Conservation (phyloP, 1,284 basidiomycete genomes). For the Ganoderma meredithae region DNA sequence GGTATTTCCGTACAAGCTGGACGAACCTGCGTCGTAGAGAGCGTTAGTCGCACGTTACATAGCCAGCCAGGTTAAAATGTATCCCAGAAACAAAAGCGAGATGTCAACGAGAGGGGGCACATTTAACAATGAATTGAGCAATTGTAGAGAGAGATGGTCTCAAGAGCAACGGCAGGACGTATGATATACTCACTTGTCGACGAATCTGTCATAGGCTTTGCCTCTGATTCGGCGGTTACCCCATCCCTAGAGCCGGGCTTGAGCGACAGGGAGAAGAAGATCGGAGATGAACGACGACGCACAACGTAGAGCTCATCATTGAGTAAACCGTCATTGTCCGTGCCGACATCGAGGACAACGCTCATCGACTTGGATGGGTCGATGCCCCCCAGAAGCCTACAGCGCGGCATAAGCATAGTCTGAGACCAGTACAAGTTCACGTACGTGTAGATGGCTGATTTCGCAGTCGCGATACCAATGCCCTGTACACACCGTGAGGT, state of each 20-base stretch:
- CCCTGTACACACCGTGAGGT: constrained; percentile 42
- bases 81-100: too few relatives aligned
- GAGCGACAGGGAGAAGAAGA: background rate
- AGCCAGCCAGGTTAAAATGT: too few relatives aligned
- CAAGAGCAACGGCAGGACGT: background rate
- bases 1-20: constrained; percentile 51
- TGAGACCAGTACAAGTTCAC: constrained; percentile 32
- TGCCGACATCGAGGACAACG: constrained; percentile 82
- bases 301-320: constrained; percentile 77
- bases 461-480: constrained; percentile 82
- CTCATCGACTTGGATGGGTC: constrained; percentile 74
- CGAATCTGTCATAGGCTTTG: constrained; percentile 71
- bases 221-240: constrained; percentile 65
- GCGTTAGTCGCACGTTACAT: too few relatives aligned
- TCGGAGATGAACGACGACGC: constrained; percentile 35
- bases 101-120: too few relatives aligned
- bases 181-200: constrained; percentile 60
- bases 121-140: too few relatives aligned
- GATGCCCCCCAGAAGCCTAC: constrained; percentile 81
- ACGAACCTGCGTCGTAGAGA: constrained; percentile 48
- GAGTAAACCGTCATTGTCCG: constrained; percentile 71
- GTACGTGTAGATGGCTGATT: constrained; percentile 85
- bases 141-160: too few relatives aligned
- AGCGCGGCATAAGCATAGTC: background rate
- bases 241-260: constrained; percentile 59